A percentile compares a stretch with the other conserved stretches of the same genome.
These are phyloP conservation scores for Alternaria dauci DNA, from an alignment of 2,329 filamentous ascomycete genomes.

Conservation along the genomic window DNA sequence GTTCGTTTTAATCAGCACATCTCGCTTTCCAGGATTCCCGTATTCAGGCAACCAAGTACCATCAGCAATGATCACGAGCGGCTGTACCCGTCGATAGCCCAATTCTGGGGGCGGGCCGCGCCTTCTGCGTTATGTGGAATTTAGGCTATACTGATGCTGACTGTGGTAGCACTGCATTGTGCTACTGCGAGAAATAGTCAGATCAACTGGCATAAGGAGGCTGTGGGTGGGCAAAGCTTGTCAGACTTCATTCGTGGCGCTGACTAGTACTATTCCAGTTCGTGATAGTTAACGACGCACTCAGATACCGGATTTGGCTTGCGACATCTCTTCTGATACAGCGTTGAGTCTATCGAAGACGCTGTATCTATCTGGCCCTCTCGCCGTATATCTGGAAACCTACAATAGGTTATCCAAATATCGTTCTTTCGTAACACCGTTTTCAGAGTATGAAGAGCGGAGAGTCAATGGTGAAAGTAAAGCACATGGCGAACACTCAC, in stretches of 20 bases:
- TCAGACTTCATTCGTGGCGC: background rate
- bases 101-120: background rate
- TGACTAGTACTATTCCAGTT: background rate
- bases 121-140: conserved; percentile 1
- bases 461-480: background rate
- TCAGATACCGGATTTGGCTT: background rate
- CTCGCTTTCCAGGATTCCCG: background rate
- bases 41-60: background rate
- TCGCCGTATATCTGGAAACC: background rate
- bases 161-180: background rate
- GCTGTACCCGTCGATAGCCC: background rate
- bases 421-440: background rate
- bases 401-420: background rate
- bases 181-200: background rate
- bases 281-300: background rate
- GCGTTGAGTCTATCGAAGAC: background rate
- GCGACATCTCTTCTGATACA: background rate
- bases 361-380: background rate
- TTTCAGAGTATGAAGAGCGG: background rate
- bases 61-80: conserved; percentile 1
- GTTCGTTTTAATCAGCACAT: background rate
- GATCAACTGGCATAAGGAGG: background rate
- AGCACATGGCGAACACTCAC: background rate
- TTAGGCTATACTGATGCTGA: conserved; percentile 12
- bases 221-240: background rate